phyloP scores from a whole-genome alignment of 164 flowering plant species.

The Liriodendron chinense region DNA sequence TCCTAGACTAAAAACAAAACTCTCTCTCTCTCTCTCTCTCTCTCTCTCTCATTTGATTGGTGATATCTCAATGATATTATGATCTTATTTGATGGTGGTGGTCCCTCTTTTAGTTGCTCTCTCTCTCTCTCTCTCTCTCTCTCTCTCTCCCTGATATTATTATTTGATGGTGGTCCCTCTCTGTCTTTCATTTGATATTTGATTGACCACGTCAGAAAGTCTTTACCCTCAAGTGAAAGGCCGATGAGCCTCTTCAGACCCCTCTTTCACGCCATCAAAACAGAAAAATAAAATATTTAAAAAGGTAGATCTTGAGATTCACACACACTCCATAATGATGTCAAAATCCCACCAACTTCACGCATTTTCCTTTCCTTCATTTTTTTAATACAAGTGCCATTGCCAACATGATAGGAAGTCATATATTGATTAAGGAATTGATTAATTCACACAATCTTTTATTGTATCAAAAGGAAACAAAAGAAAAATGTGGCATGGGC shows the following conservation, averaged over 20 bases:
- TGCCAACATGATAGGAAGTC: not conserved
- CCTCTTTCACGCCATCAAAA: not conserved
- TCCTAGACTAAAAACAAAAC: no score
- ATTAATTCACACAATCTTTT: not conserved
- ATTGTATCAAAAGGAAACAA: not conserved
- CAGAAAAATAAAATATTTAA: no score
- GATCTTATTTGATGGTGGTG: not conserved
- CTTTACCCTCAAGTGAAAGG: not conserved
- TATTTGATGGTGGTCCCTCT: not conserved
- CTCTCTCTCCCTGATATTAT: not conserved
- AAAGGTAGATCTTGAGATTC: not conserved
- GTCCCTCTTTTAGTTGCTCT: not conserved
- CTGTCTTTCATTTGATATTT: no score
- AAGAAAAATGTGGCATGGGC: not conserved
- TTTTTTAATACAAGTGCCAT: not conserved
- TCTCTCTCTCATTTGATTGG: no score
- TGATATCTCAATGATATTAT: no score
- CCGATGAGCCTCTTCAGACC: not conserved
- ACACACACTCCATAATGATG: not conserved
- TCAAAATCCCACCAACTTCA: not conserved
- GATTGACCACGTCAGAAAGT: no score
- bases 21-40: no score
- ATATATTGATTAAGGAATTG: not conserved
- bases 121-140: slow-evolving; percentile 8
- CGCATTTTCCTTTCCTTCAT: not conserved